Conservation (phyloP, 176 grass and related monocot species). For the Zea luxurians region DNA sequence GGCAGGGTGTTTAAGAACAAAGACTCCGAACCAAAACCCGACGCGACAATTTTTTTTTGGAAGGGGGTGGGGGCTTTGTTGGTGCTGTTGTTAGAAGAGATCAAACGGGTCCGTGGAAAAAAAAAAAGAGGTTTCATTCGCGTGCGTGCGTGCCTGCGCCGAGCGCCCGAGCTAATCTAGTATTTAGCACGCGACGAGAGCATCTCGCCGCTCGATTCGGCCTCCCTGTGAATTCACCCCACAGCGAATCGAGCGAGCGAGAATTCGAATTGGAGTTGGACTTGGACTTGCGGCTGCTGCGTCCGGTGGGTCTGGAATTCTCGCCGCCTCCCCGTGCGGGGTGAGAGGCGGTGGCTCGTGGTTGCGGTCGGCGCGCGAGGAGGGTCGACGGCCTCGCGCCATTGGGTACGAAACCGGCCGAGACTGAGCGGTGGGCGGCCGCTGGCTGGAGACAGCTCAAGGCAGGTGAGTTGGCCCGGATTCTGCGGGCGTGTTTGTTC, state of each 20-base stretch:
- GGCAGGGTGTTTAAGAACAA: constrained; percentile 40
- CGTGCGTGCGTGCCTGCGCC: not conserved
- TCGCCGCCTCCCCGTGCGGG: not conserved
- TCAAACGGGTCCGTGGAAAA: constrained; percentile 37
- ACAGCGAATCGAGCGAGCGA: not conserved
- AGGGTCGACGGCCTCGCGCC: not conserved
- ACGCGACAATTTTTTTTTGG: constrained; percentile 19
- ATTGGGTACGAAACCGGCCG: constrained; percentile 9
- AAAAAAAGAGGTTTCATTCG: not conserved
- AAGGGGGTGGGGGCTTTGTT: not conserved
- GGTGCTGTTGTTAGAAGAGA: not conserved
- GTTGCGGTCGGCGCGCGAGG: not conserved
- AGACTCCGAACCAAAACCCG: constrained; percentile 32
- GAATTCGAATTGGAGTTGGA: constrained; percentile 37
- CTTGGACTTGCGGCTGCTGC: constrained; percentile 13
- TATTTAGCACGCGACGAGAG: constrained; percentile 31
- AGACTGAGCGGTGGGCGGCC: not conserved
- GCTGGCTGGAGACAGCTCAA: constrained; percentile 6
- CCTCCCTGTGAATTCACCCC: not conserved
- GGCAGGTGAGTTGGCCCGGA: constrained; percentile 43
- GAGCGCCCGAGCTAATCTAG: constrained; percentile 20
- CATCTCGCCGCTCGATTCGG: constrained; percentile 27
- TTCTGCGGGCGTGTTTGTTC: constrained; percentile 8
- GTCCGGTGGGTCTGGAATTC: not conserved
- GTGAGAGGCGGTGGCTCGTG: not conserved